Conservation (phyloP, 805 yeast species). For the Danielia reshetovae region DNA sequence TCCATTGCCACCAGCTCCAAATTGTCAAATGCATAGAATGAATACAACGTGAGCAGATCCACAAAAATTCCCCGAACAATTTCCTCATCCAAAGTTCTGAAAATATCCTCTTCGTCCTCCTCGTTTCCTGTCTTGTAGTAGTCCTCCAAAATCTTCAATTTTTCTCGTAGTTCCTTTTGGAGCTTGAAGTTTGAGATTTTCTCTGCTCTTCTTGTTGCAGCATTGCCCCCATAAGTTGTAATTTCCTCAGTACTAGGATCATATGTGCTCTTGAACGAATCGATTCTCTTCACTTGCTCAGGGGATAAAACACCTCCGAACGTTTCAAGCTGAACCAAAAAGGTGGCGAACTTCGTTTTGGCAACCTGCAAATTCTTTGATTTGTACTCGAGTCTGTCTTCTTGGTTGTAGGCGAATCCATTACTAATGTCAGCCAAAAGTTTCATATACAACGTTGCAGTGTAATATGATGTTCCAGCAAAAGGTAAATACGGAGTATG, state of each 20-base stretch:
- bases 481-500: slow-evolving; percentile 60
- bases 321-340: slow-evolving; percentile 13
- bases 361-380: slow-evolving; percentile 27
- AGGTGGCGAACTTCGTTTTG: slow-evolving; percentile 40
- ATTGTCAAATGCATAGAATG: slow-evolving; percentile 50
- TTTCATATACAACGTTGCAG: slow-evolving; percentile 35
- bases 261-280: slow-evolving; percentile 35
- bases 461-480: slow-evolving; percentile 53
- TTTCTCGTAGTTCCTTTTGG: slow-evolving; percentile 50
- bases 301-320: slow-evolving; percentile 31
- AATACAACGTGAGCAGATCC: slow-evolving; percentile 50
- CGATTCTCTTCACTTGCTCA: slow-evolving; percentile 34
- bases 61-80: slow-evolving; percentile 49
- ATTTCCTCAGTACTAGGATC: slow-evolving; percentile 42
- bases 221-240: slow-evolving; percentile 20
- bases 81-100: slow-evolving; percentile 58
- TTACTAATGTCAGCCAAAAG: slow-evolving; percentile 5
- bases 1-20: slow-evolving; percentile 66
- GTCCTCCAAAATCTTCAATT: slow-evolving; percentile 38
- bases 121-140: slow-evolving; percentile 16
- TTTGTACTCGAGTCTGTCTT: slow-evolving; percentile 21
- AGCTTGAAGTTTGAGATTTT: slow-evolving; percentile 66
- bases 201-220: slow-evolving; percentile 54
- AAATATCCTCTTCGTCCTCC: slow-evolving; percentile 13
- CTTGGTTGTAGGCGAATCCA: slow-evolving; percentile 1